A percentile compares a stretch with the other conserved stretches of the same genome.
phyloP scores from a whole-genome alignment of 2,329 filamentous ascomycete genomes.

The Fusarium napiforme region DNA sequence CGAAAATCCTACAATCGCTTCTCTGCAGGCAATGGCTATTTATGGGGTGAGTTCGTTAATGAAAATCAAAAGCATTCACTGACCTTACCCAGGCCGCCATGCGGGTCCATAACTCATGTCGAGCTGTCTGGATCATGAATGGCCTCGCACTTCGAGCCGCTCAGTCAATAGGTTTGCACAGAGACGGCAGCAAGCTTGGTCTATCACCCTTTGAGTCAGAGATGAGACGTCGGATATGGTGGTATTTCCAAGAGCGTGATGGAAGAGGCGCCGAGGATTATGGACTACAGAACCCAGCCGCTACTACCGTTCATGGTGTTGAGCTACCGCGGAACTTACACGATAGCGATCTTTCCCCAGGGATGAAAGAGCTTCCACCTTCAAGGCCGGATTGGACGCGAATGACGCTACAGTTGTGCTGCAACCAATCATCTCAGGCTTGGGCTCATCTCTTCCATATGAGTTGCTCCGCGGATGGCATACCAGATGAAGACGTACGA shows the following conservation, averaged over 20 bases:
- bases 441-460: constrained; percentile 41
- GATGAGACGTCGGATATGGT: constrained; percentile 67
- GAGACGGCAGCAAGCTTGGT: constrained; percentile 58
- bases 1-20: constrained; percentile 51
- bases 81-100: constrained; percentile 40
- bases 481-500: constrained; percentile 48
- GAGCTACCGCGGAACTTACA: constrained; percentile 67
- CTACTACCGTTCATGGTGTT: constrained; percentile 50
- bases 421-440: constrained; percentile 58
- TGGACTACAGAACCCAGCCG: constrained; percentile 50
- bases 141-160: constrained; percentile 59
- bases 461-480: constrained; percentile 14
- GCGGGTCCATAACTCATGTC: constrained; percentile 48
- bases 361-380: constrained; percentile 59
- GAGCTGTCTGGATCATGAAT: constrained; percentile 54
- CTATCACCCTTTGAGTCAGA: constrained; percentile 65
- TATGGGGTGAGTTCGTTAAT: constrained; percentile 48
- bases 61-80: not conserved
- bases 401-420: constrained; percentile 66
- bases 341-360: constrained; percentile 61
- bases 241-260: constrained; percentile 62
- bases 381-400: constrained; percentile 65
- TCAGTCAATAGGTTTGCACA: constrained; percentile 64
- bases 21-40: constrained; percentile 52
- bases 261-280: constrained; percentile 65